Conservation (phyloP, 2,329 filamentous ascomycete species). For the Trichoderma lentiforme region DNA sequence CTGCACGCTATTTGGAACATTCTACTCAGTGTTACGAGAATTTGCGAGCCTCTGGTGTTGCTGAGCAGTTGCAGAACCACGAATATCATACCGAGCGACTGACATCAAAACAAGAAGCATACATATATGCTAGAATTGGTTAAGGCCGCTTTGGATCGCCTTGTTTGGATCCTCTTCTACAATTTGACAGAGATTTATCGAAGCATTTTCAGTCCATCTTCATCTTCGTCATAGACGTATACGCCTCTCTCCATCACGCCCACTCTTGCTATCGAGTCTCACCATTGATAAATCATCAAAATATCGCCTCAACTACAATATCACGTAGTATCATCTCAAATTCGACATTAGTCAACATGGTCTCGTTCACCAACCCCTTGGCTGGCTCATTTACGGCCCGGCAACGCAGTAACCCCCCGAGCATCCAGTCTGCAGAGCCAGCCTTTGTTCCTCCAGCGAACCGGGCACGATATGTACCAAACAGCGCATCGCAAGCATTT, state of each 20-base stretch:
- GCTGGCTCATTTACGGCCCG: not conserved
- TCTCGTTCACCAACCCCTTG: not conserved
- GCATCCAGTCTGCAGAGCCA: not conserved
- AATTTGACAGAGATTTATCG: not conserved
- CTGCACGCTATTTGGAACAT: not conserved
- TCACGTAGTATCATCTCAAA: not conserved
- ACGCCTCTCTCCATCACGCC: not conserved
- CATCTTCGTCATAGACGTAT: not conserved
- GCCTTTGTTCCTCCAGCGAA: not conserved
- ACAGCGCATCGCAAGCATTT: constrained; percentile 26
- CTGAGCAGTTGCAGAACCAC: not conserved
- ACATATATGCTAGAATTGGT: not conserved
- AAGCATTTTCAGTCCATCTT: not conserved
- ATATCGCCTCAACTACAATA: not conserved
- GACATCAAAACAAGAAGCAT: not conserved
- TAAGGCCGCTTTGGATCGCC: not conserved
- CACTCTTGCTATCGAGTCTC: not conserved
- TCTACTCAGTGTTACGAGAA: not conserved
- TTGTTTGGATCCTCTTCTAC: not conserved
- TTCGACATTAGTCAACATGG: not conserved
- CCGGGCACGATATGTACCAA: constrained; percentile 26
- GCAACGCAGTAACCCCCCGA: not conserved
- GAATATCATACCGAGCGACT: not conserved
- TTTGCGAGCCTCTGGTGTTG: not conserved
- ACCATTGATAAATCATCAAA: not conserved